Base-by-base conservation (phyloP, 371 early-diverging fungal species). In the Lichtheimia ornata region DNA sequence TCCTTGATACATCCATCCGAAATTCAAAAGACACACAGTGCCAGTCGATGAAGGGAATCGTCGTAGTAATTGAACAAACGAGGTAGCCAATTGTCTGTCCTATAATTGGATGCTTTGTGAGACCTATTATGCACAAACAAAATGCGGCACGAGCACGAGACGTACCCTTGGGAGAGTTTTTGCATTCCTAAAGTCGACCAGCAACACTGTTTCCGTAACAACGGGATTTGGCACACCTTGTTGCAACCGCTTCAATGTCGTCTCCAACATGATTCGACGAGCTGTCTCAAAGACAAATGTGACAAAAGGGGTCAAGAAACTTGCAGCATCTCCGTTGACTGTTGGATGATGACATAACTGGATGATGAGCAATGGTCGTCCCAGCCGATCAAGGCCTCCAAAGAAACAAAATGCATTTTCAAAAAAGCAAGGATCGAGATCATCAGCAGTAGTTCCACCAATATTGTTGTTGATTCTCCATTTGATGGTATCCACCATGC, bases 1-100 rank as follows among this genome's bases (percentile, higher is more conserved):
- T 0, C 81, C 77, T 55, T 75, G 73, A 62, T 77, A 80, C 64
- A 80, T 72, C 81, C 81, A 80, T 1, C 81, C 74, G 56, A 77
- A 80, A 52, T 77, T 73, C 17, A 80, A 55, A 12, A 80, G 42
- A 50, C 71, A 68, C 6, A 77, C 74, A 7, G 73, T 67, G 3
- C 81, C 81, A 7, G 68, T 61, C 27, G 70, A 58, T 13, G 67
- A 65, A 1, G 81, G 81, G 53, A 70, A 80, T n/a, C 78, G 68
- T 52, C 69, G 63, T 17, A 77, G 35, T 7, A 80, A 28, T 35
- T 70, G 55, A 42, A 73, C 61, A 50, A 80, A 62, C 5, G 71
- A 62, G 41, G 64, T 70, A 14, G 72, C 53, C 25, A 77, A 50
- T 5, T 51, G 51, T 5, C 64, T 53, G 47, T 79, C 76, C 79